Evolutionary conservation across 257 asterid genomes (phyloP), one percentile per base, ranked within the genome.

Genomic region (Nicotiana otophora): DNA sequence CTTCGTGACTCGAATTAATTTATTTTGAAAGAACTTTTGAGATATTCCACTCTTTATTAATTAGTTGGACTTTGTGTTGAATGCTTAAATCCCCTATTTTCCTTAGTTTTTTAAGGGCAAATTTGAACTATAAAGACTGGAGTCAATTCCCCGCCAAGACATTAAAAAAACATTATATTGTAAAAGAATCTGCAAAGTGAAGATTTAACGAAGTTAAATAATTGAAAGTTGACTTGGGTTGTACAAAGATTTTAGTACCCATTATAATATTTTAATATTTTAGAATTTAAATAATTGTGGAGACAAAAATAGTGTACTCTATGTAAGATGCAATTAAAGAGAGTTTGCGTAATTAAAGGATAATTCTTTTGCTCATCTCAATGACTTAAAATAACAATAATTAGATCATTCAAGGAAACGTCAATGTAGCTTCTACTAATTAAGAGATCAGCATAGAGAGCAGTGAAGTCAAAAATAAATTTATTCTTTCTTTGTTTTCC

Each of bases 281-380:
- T 36, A 64, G 23, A 79, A 19, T 1, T 2, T 39, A n/a, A 74
- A 48, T 4, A 72, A 33, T 36, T 42, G 8, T 63, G 64, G 64
- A 58, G 64, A 17, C 9, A 58, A 19, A 57, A n/a, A 31, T 14
- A 68, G 23, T 20, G 54, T 8, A 68, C n/a, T 39, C 16, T n/a
- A 55, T 60, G 34, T 60, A 7, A 60, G 17, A 26, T 57, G 10
- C 54, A 78, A 78, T 57, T 78, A 60, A 31, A n/a, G 23, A 58
- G 57, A 9, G 57, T n/a, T 60, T 12, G 60, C 60, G n/a, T 39
- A 34, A 34, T 78, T 31, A 57, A 78, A 28, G 82, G 30, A 74
- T 69, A 53, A 81, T 81, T 81, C 61, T 19, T 66, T 81, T 65
- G 83, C 34, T 53, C 20, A 68, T 81, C 69, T 67, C 80, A 55